These are phyloP conservation scores for Pinus tabuliformis DNA, from an alignment of 75 land plant genomes.

Conservation along the genomic window DNA sequence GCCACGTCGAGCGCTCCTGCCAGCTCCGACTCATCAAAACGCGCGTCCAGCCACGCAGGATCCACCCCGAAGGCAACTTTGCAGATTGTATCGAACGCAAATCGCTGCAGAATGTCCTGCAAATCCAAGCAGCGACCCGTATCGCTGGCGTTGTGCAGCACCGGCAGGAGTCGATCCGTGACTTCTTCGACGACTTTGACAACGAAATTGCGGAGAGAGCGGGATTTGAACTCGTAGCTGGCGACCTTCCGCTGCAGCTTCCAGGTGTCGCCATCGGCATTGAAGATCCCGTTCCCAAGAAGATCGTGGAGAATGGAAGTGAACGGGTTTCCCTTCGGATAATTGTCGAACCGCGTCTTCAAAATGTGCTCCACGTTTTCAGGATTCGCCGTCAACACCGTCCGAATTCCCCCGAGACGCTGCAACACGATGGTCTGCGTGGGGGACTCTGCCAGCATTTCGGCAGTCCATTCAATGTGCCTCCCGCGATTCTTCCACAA, in stretches of 20 bases:
- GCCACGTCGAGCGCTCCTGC: slow-evolving; percentile 67
- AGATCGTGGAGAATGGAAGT: slow-evolving; percentile 2
- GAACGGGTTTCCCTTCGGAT: slow-evolving; percentile 9
- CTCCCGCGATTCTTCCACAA: not conserved
- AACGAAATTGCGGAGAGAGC: slow-evolving; percentile 9
- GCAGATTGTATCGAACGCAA: slow-evolving; percentile 71
- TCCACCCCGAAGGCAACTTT: slow-evolving; percentile 61
- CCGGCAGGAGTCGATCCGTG: slow-evolving; percentile 18
- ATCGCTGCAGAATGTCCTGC: slow-evolving; percentile 64
- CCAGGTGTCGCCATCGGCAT: slow-evolving; percentile 23
- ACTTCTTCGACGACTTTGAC: slow-evolving; percentile 16
- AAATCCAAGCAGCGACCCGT: slow-evolving; percentile 24
- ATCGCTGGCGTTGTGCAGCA: slow-evolving; percentile 11
- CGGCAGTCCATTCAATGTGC: slow-evolving; percentile 7
- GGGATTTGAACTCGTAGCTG: slow-evolving; percentile 15
- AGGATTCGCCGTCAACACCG: slow-evolving; percentile 11
- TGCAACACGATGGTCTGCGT: slow-evolving; percentile 2
- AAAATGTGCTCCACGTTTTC: slow-evolving; percentile 27
- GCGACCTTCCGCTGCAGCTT: slow-evolving; percentile 24
- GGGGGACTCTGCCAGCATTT: slow-evolving; percentile 10
- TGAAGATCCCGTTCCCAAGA: slow-evolving; percentile 25
- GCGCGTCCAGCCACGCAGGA: slow-evolving; percentile 40
- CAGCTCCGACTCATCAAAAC: slow-evolving; percentile 36
- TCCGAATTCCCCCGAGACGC: slow-evolving; percentile 4
- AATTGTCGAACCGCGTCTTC: slow-evolving; percentile 20